These are phyloP conservation scores for Moniliophthora roreri DNA, from an alignment of 1,284 basidiomycete species.

Conservation along the genomic window DNA sequence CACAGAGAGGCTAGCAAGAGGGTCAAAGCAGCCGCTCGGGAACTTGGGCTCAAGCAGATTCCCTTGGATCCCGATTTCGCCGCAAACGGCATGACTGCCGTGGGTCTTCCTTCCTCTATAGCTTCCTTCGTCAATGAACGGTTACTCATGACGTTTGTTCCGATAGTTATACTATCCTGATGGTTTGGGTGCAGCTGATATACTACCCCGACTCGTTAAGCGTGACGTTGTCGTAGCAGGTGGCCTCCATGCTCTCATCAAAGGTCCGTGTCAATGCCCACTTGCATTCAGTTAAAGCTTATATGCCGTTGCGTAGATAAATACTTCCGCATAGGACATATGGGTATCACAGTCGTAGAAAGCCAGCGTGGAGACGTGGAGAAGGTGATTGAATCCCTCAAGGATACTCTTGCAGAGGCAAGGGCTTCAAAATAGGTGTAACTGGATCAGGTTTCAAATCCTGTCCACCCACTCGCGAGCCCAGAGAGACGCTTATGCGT, in stretches of 20 bases:
- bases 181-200: conserved; percentile 70
- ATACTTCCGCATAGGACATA: conserved; percentile 87
- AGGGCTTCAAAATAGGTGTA: conserved; percentile 18
- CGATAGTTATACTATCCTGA: conserved; percentile 81
- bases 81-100: conserved; percentile 95
- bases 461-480: no score
- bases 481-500: no score
- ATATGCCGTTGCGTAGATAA: conserved; percentile 45
- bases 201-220: conserved; percentile 69
- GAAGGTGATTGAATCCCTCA: conserved; percentile 68
- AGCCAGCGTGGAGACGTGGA: conserved; percentile 73
- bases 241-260: conserved; percentile 86
- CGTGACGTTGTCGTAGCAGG: conserved; percentile 85
- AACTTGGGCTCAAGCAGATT: conserved; percentile 77
- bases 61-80: conserved; percentile 61
- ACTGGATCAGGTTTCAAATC: no score
- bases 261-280: conserved; percentile 55
- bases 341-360: conserved; percentile 86
- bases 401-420: conserved; percentile 58
- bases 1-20: conserved; percentile 76
- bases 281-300: conserved; percentile 14
- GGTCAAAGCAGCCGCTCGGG: conserved; percentile 71
- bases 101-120: conserved; percentile 28
- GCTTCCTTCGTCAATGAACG: not conserved
- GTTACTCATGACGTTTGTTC: conserved; percentile 6